These are phyloP conservation scores for Antitrichia curtipendula DNA, from an alignment of 225 moss, liverwort and hornwort genomes.

Conservation along the genomic window DNA sequence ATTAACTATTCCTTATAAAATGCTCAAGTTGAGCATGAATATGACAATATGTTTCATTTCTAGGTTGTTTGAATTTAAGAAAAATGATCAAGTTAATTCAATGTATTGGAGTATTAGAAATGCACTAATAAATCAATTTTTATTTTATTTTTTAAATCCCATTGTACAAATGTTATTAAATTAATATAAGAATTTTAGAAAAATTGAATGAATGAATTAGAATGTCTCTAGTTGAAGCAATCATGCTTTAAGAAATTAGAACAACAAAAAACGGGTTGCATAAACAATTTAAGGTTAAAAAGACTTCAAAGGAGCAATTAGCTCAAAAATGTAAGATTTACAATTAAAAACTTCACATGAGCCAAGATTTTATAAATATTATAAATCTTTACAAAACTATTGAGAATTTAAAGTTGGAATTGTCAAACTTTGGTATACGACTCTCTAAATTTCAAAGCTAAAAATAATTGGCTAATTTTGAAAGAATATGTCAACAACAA, in stretches of 20 bases:
- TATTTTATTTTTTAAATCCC: not conserved
- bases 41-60: not conserved
- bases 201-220: not conserved
- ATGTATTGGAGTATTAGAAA: not conserved
- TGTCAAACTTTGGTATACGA: not conserved
- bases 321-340: not conserved
- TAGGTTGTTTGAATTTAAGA: not conserved
- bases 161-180: not conserved
- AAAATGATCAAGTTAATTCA: too few species aligned
- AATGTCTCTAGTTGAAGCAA: not conserved
- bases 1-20: rapidly evolving
- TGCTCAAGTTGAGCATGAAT: not conserved
- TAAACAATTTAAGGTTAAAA: not conserved
- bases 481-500: not conserved
- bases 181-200: not conserved
- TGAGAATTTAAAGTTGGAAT: not conserved
- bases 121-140: not conserved
- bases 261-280: not conserved
- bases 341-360: rapidly evolving
- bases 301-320: not conserved
- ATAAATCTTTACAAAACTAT: not conserved
- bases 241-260: not conserved
- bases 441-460: not conserved
- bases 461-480: not conserved
- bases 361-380: not conserved